Base-by-base conservation (phyloP, 1,139 yeast species). In the Scheffersomyces quercinus region DNA sequence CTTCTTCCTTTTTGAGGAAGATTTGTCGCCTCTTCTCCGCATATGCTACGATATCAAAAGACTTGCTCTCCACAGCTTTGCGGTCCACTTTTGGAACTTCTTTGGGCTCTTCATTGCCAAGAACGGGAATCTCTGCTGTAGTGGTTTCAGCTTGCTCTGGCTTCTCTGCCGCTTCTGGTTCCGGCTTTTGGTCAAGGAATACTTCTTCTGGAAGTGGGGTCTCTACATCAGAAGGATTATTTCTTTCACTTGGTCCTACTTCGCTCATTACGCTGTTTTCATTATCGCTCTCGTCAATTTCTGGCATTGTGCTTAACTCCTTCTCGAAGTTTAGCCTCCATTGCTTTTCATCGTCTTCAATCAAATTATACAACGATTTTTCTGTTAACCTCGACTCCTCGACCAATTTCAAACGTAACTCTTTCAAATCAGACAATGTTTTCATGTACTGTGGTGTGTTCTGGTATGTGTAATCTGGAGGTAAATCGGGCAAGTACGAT, bases 381-480 rank as follows among this genome's bases (percentile, higher is more conserved):
- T 90, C 97, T 2, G 95, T 93, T 45, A 83, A 68, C 46, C 88
- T 69, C 28, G 95, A 87, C 60, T 91, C 97, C 46, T 82, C 83
- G 3, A 88, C 93, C 42, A 90, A 69, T 54, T 79, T 79, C 46
- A 86, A 77, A 49, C 95, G 70, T 41, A 91, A 74, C 45, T 79
- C 71, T 49, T 85, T 80, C 53, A 91, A 88, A 58, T 88, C 95
- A 0, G 84, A 78, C n/a, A 83, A 66, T 14, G 85, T 72, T 28
- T 80, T 71, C 49, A 82, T 75, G 59, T 73, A 88, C 48, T 77
- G 75, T 0, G 96, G 85, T 0, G 97, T 87, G 41, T 81, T 77
- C 62, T 81, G 83, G 59, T 85, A 91, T 0, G 98, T 91, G 63
- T 90, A 95, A 56, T 88, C 96, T 0, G 98, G 97, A 1, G 98